These are phyloP conservation scores for Claviceps quebecensis DNA, from an alignment of 2,329 filamentous ascomycete genomes.

Conservation along the genomic window DNA sequence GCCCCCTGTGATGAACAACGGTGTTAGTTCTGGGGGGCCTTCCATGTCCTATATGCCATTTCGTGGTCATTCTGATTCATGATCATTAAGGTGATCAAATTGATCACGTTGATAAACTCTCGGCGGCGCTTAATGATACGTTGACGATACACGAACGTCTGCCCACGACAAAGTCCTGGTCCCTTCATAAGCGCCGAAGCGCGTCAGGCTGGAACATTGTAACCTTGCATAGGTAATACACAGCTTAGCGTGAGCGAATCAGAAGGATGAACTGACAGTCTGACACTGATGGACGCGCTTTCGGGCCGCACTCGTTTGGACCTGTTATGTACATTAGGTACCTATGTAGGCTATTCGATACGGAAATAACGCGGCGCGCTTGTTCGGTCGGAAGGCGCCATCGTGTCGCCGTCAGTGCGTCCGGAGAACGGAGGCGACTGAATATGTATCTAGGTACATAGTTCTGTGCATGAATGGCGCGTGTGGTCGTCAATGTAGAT, in stretches of 20 bases:
- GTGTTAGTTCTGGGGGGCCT: too few relatives aligned
- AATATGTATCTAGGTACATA: neutral
- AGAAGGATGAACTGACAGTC: neutral
- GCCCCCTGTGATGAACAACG: too few relatives aligned
- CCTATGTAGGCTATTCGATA: neutral
- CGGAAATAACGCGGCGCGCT: neutral
- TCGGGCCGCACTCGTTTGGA: neutral
- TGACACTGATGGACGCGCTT: neutral
- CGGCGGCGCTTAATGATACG: slow-evolving; percentile 1
- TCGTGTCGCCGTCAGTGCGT: neutral
- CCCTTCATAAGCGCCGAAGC: neutral
- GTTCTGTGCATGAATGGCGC: neutral
- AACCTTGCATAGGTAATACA: neutral
- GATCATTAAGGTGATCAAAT: too few relatives aligned
- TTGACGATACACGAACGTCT: neutral
- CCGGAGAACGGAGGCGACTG: too few relatives aligned
- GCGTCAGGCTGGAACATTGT: neutral
- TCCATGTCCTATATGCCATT: too few relatives aligned
- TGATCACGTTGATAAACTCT: too few relatives aligned
- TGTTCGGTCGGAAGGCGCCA: neutral
- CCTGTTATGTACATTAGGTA: too few relatives aligned
- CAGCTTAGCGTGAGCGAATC: slow-evolving; percentile 1
- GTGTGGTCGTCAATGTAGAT: too few relatives aligned
- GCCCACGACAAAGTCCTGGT: neutral
- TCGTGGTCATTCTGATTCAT: too few relatives aligned